Evolutionary conservation across 495 filamentous ascomycete genomes (phyloP).

Genomic region (Xylaria curta): DNA sequence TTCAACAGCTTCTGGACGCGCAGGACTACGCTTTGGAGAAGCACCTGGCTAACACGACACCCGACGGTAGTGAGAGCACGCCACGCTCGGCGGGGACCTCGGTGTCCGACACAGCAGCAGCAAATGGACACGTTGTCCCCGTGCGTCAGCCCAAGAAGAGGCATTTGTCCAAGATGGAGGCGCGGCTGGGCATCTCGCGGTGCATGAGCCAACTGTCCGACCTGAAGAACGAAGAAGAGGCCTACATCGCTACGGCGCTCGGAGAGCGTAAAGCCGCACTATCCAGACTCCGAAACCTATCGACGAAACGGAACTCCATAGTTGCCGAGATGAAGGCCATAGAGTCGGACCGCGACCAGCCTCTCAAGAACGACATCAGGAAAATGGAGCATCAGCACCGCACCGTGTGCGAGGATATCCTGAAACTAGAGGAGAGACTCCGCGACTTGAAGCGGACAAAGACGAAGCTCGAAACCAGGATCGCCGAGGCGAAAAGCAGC

Average conservation of each 20-base stretch:
- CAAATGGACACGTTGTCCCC: conserved; percentile 56
- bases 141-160: conserved; percentile 68
- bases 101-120: conserved; percentile 28
- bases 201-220: conserved; percentile 75
- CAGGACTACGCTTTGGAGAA: conserved; percentile 76
- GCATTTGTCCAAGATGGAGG: conserved; percentile 64
- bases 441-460: conserved; percentile 69
- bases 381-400: conserved; percentile 60
- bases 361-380: conserved; percentile 38
- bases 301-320: conserved; percentile 56
- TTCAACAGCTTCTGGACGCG: conserved; percentile 83
- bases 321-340: conserved; percentile 49
- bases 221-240: conserved; percentile 74
- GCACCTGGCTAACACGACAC: conserved; percentile 34
- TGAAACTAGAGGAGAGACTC: conserved; percentile 65
- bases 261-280: conserved; percentile 64
- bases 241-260: conserved; percentile 63
- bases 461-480: conserved; percentile 63
- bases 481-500: conserved; percentile 68
- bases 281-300: conserved; percentile 65
- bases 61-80: conserved; percentile 33
- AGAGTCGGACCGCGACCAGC: conserved; percentile 47
- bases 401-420: conserved; percentile 65
- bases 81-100: conserved; percentile 35
- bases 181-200: conserved; percentile 71